These are phyloP conservation scores for Calonectria crousiana DNA, from an alignment of 2,329 filamentous ascomycete species.

Conservation along the genomic window DNA sequence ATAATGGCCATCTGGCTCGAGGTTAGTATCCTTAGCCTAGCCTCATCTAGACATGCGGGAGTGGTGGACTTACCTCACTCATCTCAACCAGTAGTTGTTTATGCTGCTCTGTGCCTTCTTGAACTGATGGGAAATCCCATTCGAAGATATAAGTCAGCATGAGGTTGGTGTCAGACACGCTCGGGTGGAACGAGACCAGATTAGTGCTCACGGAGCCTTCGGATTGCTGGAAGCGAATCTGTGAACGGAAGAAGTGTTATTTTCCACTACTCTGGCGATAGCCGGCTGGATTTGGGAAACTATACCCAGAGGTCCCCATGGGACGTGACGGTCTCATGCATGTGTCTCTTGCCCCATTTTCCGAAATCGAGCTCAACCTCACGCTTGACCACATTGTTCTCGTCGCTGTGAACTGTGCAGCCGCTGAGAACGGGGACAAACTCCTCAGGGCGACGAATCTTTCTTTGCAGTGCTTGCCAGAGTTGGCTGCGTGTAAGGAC, in stretches of 20 bases:
- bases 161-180: neutral
- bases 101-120: neutral
- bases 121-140: neutral
- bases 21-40: neutral
- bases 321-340: slow-evolving; percentile 4
- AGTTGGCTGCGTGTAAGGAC: slow-evolving; percentile 5
- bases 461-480: slow-evolving; percentile 14
- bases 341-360: neutral
- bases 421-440: slow-evolving; percentile 7
- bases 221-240: slow-evolving; percentile 8
- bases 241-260: neutral
- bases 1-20: neutral
- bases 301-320: slow-evolving; percentile 12
- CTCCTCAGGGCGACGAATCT: slow-evolving; percentile 6
- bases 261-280: no score
- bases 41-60: no score
- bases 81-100: neutral
- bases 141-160: neutral
- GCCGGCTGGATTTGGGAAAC: no score
- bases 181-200: neutral
- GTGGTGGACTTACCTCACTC: neutral
- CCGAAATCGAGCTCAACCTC: neutral
- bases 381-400: slow-evolving; percentile 6
- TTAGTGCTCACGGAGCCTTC: slow-evolving; percentile 16
- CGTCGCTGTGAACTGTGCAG: slow-evolving; percentile 13